Evolutionary conservation across 176 grass and related monocot genomes (phyloP).

Genomic region (Paspalum vaginatum): DNA sequence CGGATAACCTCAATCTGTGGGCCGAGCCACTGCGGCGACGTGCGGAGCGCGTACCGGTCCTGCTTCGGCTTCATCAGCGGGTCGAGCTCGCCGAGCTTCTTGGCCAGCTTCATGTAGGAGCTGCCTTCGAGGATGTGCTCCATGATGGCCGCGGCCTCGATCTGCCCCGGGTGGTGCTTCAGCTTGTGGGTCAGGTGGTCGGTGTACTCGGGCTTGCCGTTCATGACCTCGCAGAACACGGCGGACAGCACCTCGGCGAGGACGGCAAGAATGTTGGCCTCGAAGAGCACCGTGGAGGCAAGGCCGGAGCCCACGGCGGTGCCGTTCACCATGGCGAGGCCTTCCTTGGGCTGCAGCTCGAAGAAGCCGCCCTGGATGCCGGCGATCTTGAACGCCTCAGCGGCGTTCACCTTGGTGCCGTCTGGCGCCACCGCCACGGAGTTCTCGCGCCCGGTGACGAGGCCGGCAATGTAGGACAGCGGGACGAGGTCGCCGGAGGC

Average conservation of each 20-base stretch:
- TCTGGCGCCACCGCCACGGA: not conserved
- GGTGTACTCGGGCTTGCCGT: constrained; percentile 80
- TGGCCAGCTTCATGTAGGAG: constrained; percentile 70
- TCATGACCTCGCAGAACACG: constrained; percentile 82
- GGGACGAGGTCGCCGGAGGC: constrained; percentile 68
- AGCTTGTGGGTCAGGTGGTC: constrained; percentile 85
- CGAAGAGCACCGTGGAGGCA: constrained; percentile 68
- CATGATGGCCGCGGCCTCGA: constrained; percentile 80
- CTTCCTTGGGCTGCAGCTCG: constrained; percentile 77
- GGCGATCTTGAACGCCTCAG: constrained; percentile 38
- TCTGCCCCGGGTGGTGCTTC: constrained; percentile 83
- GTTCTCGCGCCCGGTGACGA: constrained; percentile 48
- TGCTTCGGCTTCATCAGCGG: constrained; percentile 87
- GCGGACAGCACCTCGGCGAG: constrained; percentile 63
- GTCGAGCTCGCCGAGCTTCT: constrained; percentile 61
- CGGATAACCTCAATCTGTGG: constrained; percentile 96
- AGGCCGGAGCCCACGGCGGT: constrained; percentile 75
- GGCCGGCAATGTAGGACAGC: constrained; percentile 60
- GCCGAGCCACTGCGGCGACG: constrained; percentile 93
- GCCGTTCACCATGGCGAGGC: constrained; percentile 77
- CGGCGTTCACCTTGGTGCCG: constrained; percentile 31
- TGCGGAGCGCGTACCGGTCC: constrained; percentile 91
- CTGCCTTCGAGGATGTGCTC: constrained; percentile 70
- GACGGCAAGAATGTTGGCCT: constrained; percentile 56
- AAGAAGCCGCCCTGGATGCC: constrained; percentile 52